A percentile compares a stretch with the other conserved stretches of the same genome.
These are phyloP conservation scores for Marsdenia floribunda DNA, from an alignment of 257 asterid genomes.

Conservation along the genomic window DNA sequence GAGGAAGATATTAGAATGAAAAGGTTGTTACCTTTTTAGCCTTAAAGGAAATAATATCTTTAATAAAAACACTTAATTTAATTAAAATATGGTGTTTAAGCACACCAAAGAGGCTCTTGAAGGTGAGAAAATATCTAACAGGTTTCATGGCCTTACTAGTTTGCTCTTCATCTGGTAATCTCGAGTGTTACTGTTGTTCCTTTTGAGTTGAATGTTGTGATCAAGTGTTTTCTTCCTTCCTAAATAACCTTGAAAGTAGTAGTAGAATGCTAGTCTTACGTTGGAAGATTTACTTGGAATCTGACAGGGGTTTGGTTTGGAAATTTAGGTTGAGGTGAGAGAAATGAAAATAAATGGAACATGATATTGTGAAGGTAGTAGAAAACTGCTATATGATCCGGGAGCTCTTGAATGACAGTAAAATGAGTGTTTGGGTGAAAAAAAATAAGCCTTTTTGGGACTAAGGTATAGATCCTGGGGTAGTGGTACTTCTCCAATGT, in stretches of 20 bases:
- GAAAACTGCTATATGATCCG: neutral
- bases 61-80: too few species aligned
- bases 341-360: neutral
- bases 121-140: slow-evolving; percentile 37
- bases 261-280: neutral
- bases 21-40: too few species aligned
- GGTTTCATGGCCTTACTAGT: neutral
- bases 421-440: neutral
- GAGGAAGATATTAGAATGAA: too few species aligned
- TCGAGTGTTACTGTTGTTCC: neutral
- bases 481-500: too few species aligned
- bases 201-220: neutral
- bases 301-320: neutral
- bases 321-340: neutral
- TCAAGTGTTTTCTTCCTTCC: neutral
- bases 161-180: neutral
- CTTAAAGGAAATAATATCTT: too few species aligned
- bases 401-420: neutral
- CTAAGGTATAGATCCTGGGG: too few species aligned
- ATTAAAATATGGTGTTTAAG: too few species aligned
- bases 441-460: neutral
- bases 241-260: neutral
- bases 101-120: slow-evolving; percentile 84
- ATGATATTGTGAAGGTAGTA: neutral
- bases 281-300: too few species aligned